Percentiles rank a stretch among this genome's conserved stretches.
Evolutionary conservation across 805 yeast species (phyloP).

Genomic region (Metschnikowia continentalis): DNA sequence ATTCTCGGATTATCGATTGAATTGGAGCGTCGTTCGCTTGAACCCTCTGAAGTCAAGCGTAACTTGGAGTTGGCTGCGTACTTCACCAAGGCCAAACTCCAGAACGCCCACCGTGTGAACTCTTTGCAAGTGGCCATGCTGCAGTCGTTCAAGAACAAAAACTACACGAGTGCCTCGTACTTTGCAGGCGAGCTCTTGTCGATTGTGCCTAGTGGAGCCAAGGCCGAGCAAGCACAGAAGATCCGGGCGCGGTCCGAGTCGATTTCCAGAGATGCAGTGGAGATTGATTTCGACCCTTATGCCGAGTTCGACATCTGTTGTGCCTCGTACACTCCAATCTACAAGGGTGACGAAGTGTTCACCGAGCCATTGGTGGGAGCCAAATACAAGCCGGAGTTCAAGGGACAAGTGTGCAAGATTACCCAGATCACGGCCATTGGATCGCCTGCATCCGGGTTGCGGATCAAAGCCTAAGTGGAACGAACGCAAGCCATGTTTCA

Average conservation of each 20-base stretch:
- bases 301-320: conserved; percentile 91
- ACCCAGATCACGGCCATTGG: conserved; percentile 80
- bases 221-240: conserved; percentile 85
- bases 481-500: not conserved
- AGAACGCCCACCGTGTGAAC: conserved; percentile 76
- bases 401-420: conserved; percentile 75
- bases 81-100: conserved; percentile 81
- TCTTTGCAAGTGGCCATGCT: conserved; percentile 95
- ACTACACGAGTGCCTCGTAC: conserved; percentile 81
- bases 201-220: conserved; percentile 66
- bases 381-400: conserved; percentile 67
- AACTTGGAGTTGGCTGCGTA: conserved; percentile 94
- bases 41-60: conserved; percentile 68
- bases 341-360: conserved; percentile 64
- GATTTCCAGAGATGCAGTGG: conserved; percentile 78
- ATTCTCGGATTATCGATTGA: conserved; percentile 91
- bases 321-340: conserved; percentile 81
- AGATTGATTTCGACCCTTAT: conserved; percentile 87
- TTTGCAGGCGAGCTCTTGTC: conserved; percentile 83
- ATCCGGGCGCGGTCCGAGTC: conserved; percentile 77
- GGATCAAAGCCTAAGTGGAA: conserved; percentile 36
- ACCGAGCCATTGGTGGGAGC: conserved; percentile 89
- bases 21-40: conserved; percentile 77
- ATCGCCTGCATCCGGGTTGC: conserved; percentile 86
- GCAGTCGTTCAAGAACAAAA: conserved; percentile 83